These are phyloP conservation scores for Copromyces sp. DNA, from an alignment of 495 filamentous ascomycete genomes.

Conservation along the genomic window DNA sequence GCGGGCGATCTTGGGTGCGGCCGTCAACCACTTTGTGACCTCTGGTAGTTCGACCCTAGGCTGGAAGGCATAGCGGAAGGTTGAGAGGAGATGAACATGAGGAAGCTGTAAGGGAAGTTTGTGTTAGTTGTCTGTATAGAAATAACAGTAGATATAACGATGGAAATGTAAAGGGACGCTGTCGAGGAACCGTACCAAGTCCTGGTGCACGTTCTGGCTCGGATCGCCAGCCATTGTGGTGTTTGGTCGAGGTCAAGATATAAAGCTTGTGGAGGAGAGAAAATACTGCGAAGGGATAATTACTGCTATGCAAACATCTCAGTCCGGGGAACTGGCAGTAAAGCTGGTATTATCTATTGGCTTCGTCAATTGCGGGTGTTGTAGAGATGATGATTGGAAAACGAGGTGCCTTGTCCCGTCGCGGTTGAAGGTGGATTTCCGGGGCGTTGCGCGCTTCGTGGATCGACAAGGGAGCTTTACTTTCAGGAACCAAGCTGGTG, in stretches of 20 bases:
- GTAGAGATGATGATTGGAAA: background rate
- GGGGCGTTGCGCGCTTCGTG: background rate
- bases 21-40: slow-evolving; percentile 63
- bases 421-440: background rate
- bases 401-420: background rate
- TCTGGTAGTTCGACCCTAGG: slow-evolving; percentile 55
- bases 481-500: background rate
- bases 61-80: slow-evolving; percentile 59
- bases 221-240: slow-evolving; percentile 21
- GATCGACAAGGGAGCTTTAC: background rate
- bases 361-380: background rate
- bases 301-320: background rate
- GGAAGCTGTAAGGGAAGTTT: slow-evolving; percentile 46
- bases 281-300: background rate
- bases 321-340: background rate
- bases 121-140: slow-evolving; percentile 3
- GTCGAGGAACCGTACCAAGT: slow-evolving; percentile 18
- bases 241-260: background rate
- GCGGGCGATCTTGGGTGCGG: slow-evolving; percentile 70
- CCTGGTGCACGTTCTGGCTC: slow-evolving; percentile 27
- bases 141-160: background rate
- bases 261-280: background rate
- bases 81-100: slow-evolving; percentile 79
- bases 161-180: background rate
- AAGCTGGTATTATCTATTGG: background rate